Evolutionary conservation across 1,284 basidiomycete species (phyloP).

Genomic region (Earliella scabrosa): DNA sequence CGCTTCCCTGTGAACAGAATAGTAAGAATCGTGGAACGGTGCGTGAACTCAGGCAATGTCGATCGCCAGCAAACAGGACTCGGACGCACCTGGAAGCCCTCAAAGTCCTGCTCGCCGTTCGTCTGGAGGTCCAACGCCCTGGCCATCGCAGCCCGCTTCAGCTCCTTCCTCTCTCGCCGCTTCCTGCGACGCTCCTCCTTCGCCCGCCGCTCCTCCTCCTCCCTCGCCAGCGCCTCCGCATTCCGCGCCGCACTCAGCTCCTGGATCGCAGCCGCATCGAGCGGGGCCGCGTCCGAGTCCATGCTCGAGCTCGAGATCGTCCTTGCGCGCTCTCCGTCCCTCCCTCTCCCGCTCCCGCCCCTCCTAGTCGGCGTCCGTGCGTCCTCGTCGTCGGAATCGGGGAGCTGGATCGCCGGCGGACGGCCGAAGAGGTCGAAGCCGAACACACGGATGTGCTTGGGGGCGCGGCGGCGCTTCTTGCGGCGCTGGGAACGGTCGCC

Average conservation of each 20-base stretch:
- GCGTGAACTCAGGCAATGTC: not conserved
- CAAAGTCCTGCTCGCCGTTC: constrained; percentile 45
- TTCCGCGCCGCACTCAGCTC: constrained; percentile 46
- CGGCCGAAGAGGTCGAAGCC: constrained; percentile 68
- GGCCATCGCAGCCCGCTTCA: constrained; percentile 45
- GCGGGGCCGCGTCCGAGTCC: constrained; percentile 68
- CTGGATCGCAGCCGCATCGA: constrained; percentile 58
- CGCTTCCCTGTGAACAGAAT: constrained; percentile 35
- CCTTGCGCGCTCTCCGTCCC: constrained; percentile 13
- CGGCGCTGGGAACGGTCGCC: constrained; percentile 43
- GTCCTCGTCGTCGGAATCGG: constrained; percentile 54
- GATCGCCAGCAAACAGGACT: too few species aligned
- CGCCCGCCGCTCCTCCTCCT: constrained; percentile 44
- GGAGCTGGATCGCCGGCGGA: constrained; percentile 55
- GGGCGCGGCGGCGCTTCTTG: constrained; percentile 33
- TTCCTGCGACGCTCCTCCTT: constrained; percentile 52
- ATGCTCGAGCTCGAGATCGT: constrained; percentile 48
- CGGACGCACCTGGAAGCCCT: constrained; percentile 64
- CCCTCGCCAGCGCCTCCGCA: constrained; percentile 40
- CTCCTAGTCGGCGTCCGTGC: constrained; percentile 4
- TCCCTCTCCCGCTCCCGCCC: constrained; percentile 9
- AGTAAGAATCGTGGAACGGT: not conserved
- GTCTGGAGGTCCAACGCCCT: constrained; percentile 40
- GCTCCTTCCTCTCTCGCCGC: constrained; percentile 50
- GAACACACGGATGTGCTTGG: constrained; percentile 56